Conservation (phyloP, 2,329 filamentous ascomycete species). For the Periconia sp. region DNA sequence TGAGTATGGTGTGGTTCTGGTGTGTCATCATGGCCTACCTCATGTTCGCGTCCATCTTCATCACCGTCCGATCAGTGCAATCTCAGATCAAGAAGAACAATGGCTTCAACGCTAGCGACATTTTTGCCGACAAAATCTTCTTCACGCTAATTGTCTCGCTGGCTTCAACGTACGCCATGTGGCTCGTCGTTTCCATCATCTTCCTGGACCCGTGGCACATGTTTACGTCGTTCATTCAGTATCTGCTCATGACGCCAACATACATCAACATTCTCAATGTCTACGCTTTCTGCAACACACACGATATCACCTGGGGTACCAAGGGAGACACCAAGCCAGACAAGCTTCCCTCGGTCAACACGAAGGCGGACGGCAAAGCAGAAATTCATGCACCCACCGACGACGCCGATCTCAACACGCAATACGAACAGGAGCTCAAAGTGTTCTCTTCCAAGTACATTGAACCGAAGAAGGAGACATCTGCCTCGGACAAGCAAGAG, state of each 20-base stretch:
- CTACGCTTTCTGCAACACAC: constrained; percentile 98
- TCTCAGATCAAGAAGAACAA: constrained; percentile 65
- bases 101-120: constrained; percentile 71
- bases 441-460: constrained; percentile 77
- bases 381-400: constrained; percentile 86
- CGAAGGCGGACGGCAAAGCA: constrained; percentile 94
- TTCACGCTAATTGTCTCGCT: constrained; percentile 93
- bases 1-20: constrained; percentile 99
- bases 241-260: constrained; percentile 90
- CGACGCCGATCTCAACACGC: constrained; percentile 91
- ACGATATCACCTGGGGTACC: constrained; percentile 97
- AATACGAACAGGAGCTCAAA: constrained; percentile 85
- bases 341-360: constrained; percentile 84
- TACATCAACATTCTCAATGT: constrained; percentile 99
- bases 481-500: constrained; percentile 81
- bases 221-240: constrained; percentile 92
- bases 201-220: constrained; percentile 99
- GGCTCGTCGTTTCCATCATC: constrained; percentile 86
- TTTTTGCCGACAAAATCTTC: constrained; percentile 89
- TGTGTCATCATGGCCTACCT: constrained; percentile 90
- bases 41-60: constrained; percentile 92
- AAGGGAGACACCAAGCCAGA: constrained; percentile 97
- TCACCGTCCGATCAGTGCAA: constrained; percentile 86
- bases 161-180: constrained; percentile 89
- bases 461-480: constrained; percentile 69